These are phyloP conservation scores for Candida vartiovaarae DNA, from an alignment of 805 yeast genomes.

Conservation along the genomic window DNA sequence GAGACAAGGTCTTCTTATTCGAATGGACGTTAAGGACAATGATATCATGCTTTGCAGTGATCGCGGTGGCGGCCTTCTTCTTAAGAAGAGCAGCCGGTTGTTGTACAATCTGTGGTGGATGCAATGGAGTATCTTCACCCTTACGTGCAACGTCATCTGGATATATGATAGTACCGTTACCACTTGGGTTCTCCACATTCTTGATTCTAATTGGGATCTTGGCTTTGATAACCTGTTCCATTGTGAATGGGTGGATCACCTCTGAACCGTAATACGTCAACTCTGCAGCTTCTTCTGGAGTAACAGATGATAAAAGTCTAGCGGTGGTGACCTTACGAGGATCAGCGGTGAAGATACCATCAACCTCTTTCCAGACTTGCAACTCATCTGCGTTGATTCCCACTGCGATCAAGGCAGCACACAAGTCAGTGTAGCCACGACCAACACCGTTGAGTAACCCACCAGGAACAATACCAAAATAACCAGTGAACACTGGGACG, in stretches of 20 bases:
- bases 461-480: conserved; percentile 94
- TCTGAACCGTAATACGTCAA: conserved; percentile 96
- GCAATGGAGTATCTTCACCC: conserved; percentile 91
- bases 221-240: conserved; percentile 97
- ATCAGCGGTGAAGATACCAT: conserved; percentile 97
- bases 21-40: conserved; percentile 91
- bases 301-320: conserved; percentile 74
- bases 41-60: conserved; percentile 89
- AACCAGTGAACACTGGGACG: conserved; percentile 93
- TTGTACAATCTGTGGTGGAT: conserved; percentile 64
- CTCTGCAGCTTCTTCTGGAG: conserved; percentile 99
- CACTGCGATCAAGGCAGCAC: conserved; percentile 95
- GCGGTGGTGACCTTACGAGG: conserved; percentile 94
- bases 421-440: conserved; percentile 94
- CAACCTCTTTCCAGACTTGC: conserved; percentile 99
- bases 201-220: conserved; percentile 95
- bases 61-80: conserved; percentile 83
- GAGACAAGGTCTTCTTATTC: conserved; percentile 85
- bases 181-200: conserved; percentile 91
- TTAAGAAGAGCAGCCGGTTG: conserved; percentile 32
- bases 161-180: conserved; percentile 87
- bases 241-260: conserved; percentile 97
- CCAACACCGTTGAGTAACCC: conserved; percentile 91
- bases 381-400: conserved; percentile 88
- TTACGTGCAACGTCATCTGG: conserved; percentile 83